A percentile compares a stretch with the other conserved stretches of the same genome.
Evolutionary conservation across 129 eudicot species (phyloP).

Genomic region (Artemisia argyi): DNA sequence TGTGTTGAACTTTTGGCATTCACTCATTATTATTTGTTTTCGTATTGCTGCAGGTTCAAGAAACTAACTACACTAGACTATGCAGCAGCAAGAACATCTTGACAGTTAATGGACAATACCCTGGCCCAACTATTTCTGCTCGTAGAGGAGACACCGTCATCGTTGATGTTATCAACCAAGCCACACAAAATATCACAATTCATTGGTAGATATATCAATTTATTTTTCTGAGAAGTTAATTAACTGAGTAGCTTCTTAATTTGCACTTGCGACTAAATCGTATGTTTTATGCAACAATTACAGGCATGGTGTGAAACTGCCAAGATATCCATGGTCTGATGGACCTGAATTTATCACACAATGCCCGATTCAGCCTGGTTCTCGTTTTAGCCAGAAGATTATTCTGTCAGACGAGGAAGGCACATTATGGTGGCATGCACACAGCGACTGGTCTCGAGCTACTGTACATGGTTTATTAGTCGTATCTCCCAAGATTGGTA

Average conservation of each 20-base stretch:
- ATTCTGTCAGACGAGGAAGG: constrained; percentile 51
- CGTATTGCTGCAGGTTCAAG: constrained; percentile 34
- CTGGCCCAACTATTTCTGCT: constrained; percentile 46
- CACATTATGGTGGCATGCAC: constrained; percentile 64
- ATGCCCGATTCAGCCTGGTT: constrained; percentile 55
- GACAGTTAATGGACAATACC: constrained; percentile 51
- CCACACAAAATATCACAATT: constrained; percentile 39
- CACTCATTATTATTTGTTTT: neutral
- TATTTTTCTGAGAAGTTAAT: too few relatives aligned
- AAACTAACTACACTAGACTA: constrained; percentile 39
- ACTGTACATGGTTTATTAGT: constrained; percentile 52
- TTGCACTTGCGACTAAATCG: neutral
- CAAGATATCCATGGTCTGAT: constrained; percentile 66
- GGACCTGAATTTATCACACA: constrained; percentile 60
- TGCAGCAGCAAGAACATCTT: constrained; percentile 47
- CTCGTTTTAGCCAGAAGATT: constrained; percentile 39
- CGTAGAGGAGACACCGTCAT: constrained; percentile 39
- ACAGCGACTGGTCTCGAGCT: constrained; percentile 59
- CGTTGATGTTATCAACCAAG: constrained; percentile 41
- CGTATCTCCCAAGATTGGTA: constrained; percentile 36
- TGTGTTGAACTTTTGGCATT: too few relatives aligned
- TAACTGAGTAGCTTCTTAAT: too few relatives aligned
- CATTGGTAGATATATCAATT: constrained; percentile 40
- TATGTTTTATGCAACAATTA: neutral
- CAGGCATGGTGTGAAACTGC: constrained; percentile 68